Evolutionary conservation across 106 monocot genomes (phyloP), one percentile per base, ranked within the genome.

Genomic region (Phalaenopsis aphrodite): DNA sequence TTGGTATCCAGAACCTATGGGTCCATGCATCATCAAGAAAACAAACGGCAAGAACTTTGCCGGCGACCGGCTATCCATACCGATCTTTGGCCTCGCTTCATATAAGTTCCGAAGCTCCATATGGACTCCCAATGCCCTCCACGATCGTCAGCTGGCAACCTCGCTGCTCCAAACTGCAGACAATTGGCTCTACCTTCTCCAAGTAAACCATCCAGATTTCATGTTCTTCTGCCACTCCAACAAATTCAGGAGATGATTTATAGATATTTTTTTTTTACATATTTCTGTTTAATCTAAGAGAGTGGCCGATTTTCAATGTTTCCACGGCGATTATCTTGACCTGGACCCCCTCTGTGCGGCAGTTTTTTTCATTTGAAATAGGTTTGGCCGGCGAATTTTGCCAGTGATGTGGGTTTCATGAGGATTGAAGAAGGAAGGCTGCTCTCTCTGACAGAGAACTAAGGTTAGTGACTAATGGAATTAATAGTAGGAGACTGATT

Each of bases 71-170:
- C 55, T 96, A 65, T 55, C 83, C 3, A 55, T 96, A 75, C 90
- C 90, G 23, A 72, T 81, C 6, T 92, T 96, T 81, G 96, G 93
- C 11, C 79, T 96, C 36, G 93, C 93, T 38, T 90, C 93, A 19
- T 94, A 94, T 78, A 96, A 92, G 81, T 84, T 96, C 61, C 83
- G 81, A 68, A 84, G 83, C 5, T 87, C 88, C 9, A 88, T 92
- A 61, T 96, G 96, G 96, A 84, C 68, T 1, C 79, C 90, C 41
- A 82, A 86, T 58, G 86, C 81, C 11, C n/a, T 41, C 2, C 75
- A 81, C 38, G 93, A 93, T 78, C 78, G 30, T 23, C 81, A 93
- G 82, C 87, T 75, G 46, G 84, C 84, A 19, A 84, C 37, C 57
- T 87, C 82, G 5, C 78, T 92, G 61, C 38, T 78, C 81, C 85